phyloP scores from a whole-genome alignment of 106 monocot species.

The Dioscorea dumetorum region DNA sequence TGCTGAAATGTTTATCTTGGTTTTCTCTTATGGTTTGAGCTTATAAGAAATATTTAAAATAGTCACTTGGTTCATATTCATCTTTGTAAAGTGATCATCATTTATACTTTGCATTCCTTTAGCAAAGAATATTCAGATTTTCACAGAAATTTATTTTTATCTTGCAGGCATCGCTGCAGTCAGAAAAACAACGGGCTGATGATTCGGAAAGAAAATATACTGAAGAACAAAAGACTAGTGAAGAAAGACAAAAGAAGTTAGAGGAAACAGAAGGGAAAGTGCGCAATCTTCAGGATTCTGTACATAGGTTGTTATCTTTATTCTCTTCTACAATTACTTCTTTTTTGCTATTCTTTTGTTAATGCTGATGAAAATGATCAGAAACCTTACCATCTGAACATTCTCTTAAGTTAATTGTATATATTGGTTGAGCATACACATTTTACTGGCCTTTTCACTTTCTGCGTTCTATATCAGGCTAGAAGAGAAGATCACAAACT shows the following conservation, averaged over 20 bases:
- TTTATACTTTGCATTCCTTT: too few species aligned
- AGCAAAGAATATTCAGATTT: too few species aligned
- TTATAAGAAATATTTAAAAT: too few species aligned
- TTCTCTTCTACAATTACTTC: neutral
- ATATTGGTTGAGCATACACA: too few species aligned
- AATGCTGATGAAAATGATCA: too few species aligned
- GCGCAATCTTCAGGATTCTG: conserved; percentile 60
- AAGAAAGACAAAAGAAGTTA: conserved; percentile 55
- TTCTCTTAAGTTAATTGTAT: too few species aligned
- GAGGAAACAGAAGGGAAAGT: conserved; percentile 70
- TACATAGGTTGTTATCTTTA: conserved; percentile 51
- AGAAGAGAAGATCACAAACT: conserved; percentile 80
- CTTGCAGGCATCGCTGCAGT: conserved; percentile 55
- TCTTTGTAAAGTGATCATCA: too few species aligned
- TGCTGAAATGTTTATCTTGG: too few species aligned
- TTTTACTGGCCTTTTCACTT: neutral
- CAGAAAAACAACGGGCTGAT: conserved; percentile 69
- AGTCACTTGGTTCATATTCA: too few species aligned
- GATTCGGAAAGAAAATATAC: conserved; percentile 50
- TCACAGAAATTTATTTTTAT: conserved; percentile 3
- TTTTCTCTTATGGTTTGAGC: too few species aligned
- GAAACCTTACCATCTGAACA: too few species aligned
- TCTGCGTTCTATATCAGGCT: conserved; percentile 37
- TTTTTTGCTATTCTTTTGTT: too few species aligned
- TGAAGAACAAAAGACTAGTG: conserved; percentile 45